Evolutionary conservation across 2,329 filamentous ascomycete species (phyloP), one percentile per base, ranked within the genome.

Genomic region (Ophioceras dolichostomum): DNA sequence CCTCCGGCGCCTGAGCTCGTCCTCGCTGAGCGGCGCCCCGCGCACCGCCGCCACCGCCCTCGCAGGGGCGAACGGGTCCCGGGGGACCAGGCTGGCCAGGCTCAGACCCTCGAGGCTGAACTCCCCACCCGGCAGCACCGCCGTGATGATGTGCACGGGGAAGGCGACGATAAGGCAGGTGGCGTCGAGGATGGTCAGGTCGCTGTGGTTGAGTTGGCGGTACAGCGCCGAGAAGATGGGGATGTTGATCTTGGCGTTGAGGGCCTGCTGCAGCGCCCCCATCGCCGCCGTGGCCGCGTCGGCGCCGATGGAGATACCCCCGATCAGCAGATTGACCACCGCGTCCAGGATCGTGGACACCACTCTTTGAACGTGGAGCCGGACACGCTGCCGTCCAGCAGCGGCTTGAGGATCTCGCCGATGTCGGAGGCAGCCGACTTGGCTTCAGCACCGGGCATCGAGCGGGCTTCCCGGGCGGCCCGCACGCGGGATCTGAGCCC

Each of bases 171-270:
- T 13, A 14, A 33, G 17, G 32, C 17, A 18, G 14, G 20, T 13
- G 16, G 17, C 32, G 32, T 33, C 32, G 32, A 33, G 32, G 17
- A 33, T 13, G 32, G 32, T 33, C 6, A 33, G 32, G 8, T 33
- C 7, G 10, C 16, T 17, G 17, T 13, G 8, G 32, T n/a, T 33
- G 32, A 33, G n/a, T 19, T 33, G 13, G 4, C 20, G 17, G 32
- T 33, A 33, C 32, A 44, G 28, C 13, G 32, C 9, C 17, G 41
- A 36, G 30, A 43, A 43, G 21, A 44, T 27, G 13, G 41, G 39
- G 28, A 44, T 38, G 24, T 41, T 28, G 32, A 43, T 39, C 31
- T 39, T 16, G 22, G 16, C 26, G 16, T 33, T 41, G 14, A 44
- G 36, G 12, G 43, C 41, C 10, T 21, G n/a, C 37, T 44, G 41